Evolutionary conservation across 179 eudicot genomes (phyloP).

Genomic region (Patellifolia procumbens): DNA sequence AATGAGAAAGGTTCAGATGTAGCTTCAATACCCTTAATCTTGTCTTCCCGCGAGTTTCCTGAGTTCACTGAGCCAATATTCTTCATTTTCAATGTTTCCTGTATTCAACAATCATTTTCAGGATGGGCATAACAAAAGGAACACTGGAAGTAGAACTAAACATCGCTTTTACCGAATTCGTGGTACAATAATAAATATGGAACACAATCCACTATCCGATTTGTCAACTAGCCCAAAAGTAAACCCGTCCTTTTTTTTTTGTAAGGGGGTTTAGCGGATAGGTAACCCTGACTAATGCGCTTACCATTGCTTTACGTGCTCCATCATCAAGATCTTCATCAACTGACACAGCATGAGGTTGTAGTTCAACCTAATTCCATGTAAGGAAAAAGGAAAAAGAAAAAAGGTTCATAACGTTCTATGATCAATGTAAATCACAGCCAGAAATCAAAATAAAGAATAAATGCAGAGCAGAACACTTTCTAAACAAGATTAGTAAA

Average conservation of each 20-base stretch:
- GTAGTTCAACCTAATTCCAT: neutral
- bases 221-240: too few relatives aligned
- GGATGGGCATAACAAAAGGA: neutral
- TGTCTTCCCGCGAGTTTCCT: neutral
- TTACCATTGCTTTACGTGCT: constrained; percentile 9
- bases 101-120: neutral
- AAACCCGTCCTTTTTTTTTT: too few relatives aligned
- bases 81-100: neutral
- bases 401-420: neutral
- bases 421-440: too few relatives aligned
- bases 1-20: neutral
- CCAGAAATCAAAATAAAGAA: too few relatives aligned
- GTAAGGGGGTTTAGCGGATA: too few relatives aligned
- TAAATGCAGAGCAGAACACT: too few relatives aligned
- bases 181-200: too few relatives aligned
- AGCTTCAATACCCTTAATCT: neutral
- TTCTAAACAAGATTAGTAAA: too few relatives aligned
- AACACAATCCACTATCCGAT: too few relatives aligned
- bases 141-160: neutral
- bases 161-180: too few relatives aligned
- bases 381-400: neutral
- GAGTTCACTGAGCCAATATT: neutral
- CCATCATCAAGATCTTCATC: constrained; percentile 3
- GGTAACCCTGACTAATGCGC: too few relatives aligned
- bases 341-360: constrained; percentile 7